Percentiles rank a stretch among this genome's conserved stretches.
These are phyloP conservation scores for Oropetium thomaeum DNA, from an alignment of 176 grass and related monocot species.

Conservation along the genomic window DNA sequence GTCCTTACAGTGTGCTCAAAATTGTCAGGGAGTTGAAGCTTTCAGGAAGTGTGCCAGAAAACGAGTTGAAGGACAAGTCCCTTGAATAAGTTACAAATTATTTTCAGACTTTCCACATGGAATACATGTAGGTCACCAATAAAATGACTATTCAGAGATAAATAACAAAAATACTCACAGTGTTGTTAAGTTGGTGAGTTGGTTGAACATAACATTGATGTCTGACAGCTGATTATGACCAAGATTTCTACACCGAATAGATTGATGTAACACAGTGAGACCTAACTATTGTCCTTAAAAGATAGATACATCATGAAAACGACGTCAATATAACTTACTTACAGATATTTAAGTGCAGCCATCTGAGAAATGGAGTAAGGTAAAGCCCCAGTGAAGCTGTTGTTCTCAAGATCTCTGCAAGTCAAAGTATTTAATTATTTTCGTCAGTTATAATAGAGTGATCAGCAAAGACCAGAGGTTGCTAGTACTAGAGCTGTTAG, in stretches of 20 bases:
- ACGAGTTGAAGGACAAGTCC: slow-evolving; percentile 71
- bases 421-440: slow-evolving; percentile 17
- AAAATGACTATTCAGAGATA: slow-evolving; percentile 17
- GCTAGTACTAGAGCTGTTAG: neutral
- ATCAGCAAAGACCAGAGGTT: neutral
- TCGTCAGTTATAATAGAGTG: slow-evolving; percentile 9
- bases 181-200: slow-evolving; percentile 65
- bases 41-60: slow-evolving; percentile 66
- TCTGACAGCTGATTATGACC: slow-evolving; percentile 74
- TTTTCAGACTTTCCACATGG: neutral
- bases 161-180: slow-evolving; percentile 56
- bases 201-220: slow-evolving; percentile 54
- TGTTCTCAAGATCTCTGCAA: slow-evolving; percentile 74
- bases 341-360: slow-evolving; percentile 68
- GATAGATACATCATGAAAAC: neutral
- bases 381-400: slow-evolving; percentile 62
- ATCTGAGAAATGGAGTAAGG: slow-evolving; percentile 74
- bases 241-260: slow-evolving; percentile 63
- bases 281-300: neutral
- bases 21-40: slow-evolving; percentile 61
- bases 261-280: slow-evolving; percentile 12
- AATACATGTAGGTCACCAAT: neutral
- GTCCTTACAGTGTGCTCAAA: slow-evolving; percentile 70
- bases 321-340: slow-evolving; percentile 25
- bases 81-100: slow-evolving; percentile 35